These are phyloP conservation scores for Francoa sonchifolia DNA, from an alignment of 441 rosid genomes.

Conservation along the genomic window DNA sequence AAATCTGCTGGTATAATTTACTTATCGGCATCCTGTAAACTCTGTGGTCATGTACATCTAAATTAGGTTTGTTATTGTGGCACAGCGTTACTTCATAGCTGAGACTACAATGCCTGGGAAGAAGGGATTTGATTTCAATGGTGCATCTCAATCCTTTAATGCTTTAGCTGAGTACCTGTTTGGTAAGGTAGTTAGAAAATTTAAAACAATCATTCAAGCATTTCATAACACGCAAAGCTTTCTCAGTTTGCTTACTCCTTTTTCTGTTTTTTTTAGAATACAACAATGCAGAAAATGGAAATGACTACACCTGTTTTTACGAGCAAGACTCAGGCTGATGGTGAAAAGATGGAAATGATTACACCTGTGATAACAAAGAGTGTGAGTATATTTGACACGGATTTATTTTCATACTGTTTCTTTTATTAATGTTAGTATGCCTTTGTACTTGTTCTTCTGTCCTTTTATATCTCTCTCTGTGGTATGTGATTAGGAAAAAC, in stretches of 20 bases:
- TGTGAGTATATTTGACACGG: conserved; percentile 23
- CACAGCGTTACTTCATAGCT: conserved; percentile 67
- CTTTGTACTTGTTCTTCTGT: no score
- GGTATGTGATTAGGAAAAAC: no score
- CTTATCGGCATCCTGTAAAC: no score
- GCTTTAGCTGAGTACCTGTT: conserved; percentile 84
- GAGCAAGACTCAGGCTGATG: conserved; percentile 41
- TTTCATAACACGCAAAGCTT: no score
- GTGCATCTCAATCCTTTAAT: conserved; percentile 74
- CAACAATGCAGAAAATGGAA: conserved; percentile 49
- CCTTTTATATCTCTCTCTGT: no score
- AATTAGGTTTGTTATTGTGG: conserved; percentile 8
- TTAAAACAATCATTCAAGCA: no score
- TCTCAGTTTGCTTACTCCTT: conserved; percentile 8
- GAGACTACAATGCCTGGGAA: conserved; percentile 76
- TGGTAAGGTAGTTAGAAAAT: conserved; percentile 65
- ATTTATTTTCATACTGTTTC: not conserved
- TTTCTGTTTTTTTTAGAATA: conserved; percentile 33
- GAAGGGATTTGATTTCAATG: conserved; percentile 59
- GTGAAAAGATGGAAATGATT: conserved; percentile 84
- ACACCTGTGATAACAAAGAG: conserved; percentile 70
- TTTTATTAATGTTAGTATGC: no score
- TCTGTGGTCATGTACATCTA: not conserved
- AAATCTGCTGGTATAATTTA: no score
- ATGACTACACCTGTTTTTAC: conserved; percentile 88